Percentiles rank a stretch among this genome's conserved stretches.
Evolutionary conservation across 257 asterid genomes (phyloP).

Genomic region (Lycium ferocissimum): DNA sequence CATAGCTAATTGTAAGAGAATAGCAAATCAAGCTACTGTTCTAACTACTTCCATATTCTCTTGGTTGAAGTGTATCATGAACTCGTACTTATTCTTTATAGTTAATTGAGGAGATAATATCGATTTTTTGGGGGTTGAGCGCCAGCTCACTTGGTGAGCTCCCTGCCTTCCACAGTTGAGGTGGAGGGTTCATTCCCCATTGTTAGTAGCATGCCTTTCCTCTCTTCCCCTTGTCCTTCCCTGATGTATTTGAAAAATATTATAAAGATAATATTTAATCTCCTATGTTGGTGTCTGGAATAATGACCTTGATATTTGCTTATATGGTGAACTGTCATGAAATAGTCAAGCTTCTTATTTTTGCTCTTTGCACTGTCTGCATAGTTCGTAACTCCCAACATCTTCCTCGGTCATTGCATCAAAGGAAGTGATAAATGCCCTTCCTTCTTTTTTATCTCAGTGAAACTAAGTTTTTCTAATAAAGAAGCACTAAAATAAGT

Average conservation of each 20-base stretch:
- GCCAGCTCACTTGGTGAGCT: not conserved
- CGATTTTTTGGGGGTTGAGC: not conserved
- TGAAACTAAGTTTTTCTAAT: not conserved
- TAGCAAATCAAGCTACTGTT: constrained; percentile 20
- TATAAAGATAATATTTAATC: not conserved
- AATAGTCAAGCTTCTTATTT: not conserved
- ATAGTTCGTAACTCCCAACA: constrained; percentile 1
- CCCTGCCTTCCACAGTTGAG: constrained; percentile 6
- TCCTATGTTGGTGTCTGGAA: not conserved
- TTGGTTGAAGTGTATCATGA: constrained; percentile 24
- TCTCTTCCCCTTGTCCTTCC: not conserved
- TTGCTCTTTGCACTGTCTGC: not conserved
- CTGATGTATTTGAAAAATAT: not conserved
- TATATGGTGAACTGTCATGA: not conserved
- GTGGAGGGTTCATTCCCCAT: constrained; percentile 1
- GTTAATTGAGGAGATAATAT: not conserved
- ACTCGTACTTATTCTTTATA: not conserved
- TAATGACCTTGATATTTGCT: constrained; percentile 17
- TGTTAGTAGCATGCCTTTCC: not conserved
- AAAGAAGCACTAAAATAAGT: not conserved
- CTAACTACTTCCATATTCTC: not conserved
- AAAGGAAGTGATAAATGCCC: not conserved
- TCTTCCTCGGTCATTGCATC: not conserved
- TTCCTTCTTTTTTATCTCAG: constrained; percentile 23
- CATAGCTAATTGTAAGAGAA: constrained; percentile 18